These are phyloP conservation scores for Kazachstania africana DNA, from an alignment of 805 yeast genomes.

Conservation along the genomic window DNA sequence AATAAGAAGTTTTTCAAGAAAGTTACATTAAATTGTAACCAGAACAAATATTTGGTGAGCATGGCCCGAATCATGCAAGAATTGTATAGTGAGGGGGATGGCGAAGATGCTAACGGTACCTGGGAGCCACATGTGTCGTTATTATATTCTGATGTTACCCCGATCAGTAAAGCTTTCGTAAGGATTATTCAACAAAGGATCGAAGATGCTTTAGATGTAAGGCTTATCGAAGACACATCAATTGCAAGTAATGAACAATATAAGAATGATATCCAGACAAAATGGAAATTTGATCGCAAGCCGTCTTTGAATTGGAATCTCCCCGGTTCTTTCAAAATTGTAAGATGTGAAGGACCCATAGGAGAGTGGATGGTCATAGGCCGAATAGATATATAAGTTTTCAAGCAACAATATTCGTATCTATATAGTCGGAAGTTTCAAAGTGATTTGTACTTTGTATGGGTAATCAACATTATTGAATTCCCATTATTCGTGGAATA, in stretches of 20 bases:
- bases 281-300: conserved; percentile 13
- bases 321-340: conserved; percentile 51
- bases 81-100: conserved; percentile 33
- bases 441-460: too few species aligned
- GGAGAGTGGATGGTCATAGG: conserved; percentile 60
- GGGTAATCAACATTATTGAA: too few species aligned
- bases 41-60: conserved; percentile 24
- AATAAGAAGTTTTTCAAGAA: conserved; percentile 22
- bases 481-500: too few species aligned
- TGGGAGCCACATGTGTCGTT: conserved; percentile 60
- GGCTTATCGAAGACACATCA: conserved; percentile 10
- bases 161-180: conserved; percentile 55
- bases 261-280: conserved; percentile 10
- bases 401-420: too few species aligned
- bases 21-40: conserved; percentile 17
- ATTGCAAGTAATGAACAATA: conserved; percentile 3
- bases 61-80: conserved; percentile 41
- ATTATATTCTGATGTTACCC: conserved; percentile 52
- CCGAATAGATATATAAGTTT: conserved; percentile 22
- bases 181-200: conserved; percentile 54
- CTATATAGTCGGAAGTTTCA: too few species aligned
- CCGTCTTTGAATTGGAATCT: conserved; percentile 42
- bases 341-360: conserved; percentile 61
- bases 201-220: conserved; percentile 47
- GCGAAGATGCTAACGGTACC: conserved; percentile 26